Percentiles rank a stretch among this genome's conserved stretches.
These are phyloP conservation scores for Eragrostis nindensis DNA, from an alignment of 176 grass and related monocot genomes.

Conservation along the genomic window DNA sequence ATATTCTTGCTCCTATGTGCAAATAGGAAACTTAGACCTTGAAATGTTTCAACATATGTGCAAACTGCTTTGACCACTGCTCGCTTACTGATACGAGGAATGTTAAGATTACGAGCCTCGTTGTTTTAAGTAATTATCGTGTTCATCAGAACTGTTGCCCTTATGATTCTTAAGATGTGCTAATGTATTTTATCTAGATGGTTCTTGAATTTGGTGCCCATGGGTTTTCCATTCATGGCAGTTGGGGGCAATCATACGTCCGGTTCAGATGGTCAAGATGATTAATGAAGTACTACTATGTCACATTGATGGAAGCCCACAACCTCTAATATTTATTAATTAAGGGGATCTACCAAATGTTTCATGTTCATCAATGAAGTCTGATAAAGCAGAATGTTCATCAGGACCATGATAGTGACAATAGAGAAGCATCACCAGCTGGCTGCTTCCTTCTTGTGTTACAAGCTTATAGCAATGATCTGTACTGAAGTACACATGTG, in stretches of 20 bases:
- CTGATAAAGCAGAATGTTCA: conserved; percentile 35
- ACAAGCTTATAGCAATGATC: conserved; percentile 22
- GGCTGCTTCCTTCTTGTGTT: conserved; percentile 30
- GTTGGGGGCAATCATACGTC: conserved; percentile 7
- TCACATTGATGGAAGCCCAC: conserved; percentile 33
- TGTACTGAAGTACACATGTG: conserved; percentile 21
- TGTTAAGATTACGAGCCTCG: background rate
- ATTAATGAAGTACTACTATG: conserved; percentile 11
- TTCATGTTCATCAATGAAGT: conserved; percentile 43
- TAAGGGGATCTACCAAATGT: conserved; percentile 37
- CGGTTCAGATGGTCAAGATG: conserved; percentile 26
- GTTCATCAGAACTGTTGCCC: background rate
- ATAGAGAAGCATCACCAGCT: conserved; percentile 31
- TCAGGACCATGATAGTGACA: conserved; percentile 39
- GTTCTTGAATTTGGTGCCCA: background rate
- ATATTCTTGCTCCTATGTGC: background rate
- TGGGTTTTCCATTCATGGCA: background rate
- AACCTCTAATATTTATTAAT: conserved; percentile 30
- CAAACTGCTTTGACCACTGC: background rate
- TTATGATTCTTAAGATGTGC: background rate
- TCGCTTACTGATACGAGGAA: background rate
- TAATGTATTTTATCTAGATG: background rate
- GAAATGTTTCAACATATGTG: background rate
- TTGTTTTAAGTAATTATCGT: background rate
- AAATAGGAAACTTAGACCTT: background rate